These are phyloP conservation scores for Botryotinia convoluta DNA, from an alignment of 2,329 filamentous ascomycete genomes.

Conservation along the genomic window DNA sequence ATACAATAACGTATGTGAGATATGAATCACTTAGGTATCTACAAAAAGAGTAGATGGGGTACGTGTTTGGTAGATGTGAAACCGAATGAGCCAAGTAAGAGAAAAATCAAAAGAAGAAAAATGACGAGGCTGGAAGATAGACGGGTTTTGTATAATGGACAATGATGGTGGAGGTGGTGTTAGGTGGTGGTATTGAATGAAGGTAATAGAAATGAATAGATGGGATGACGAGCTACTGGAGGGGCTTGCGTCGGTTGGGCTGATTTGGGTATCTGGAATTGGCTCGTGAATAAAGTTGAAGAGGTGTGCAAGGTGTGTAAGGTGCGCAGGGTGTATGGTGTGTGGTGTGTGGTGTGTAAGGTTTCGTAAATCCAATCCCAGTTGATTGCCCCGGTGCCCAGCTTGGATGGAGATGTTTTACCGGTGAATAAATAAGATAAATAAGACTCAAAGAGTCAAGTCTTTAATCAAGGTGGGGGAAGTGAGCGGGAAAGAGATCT, in stretches of 20 bases:
- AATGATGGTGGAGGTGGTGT: not conserved
- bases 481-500: conserved; percentile 7
- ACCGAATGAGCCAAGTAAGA: not conserved
- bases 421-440: not conserved
- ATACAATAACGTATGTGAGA: not conserved
- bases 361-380: not conserved
- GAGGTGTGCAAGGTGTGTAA: not conserved
- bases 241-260: conserved; percentile 18
- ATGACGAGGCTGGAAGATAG: conserved; percentile 14
- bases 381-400: conserved; percentile 11
- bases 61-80: not conserved
- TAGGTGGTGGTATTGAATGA: not conserved
- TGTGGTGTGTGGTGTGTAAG: not conserved
- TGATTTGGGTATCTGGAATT: conserved; percentile 22
- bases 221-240: conserved; percentile 17
- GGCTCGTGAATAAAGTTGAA: conserved; percentile 16
- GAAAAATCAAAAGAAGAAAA: not conserved
- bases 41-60: not conserved
- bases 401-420: not conserved
- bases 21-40: not conserved
- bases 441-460: not conserved
- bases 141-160: conserved; percentile 9
- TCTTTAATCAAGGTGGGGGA: not conserved
- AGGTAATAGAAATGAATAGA: conserved; percentile 5
- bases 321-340: not conserved